Evolutionary conservation across 306 rosid genomes (phyloP), one percentile per base, ranked within the genome.

Genomic region (Rosa rugosa): DNA sequence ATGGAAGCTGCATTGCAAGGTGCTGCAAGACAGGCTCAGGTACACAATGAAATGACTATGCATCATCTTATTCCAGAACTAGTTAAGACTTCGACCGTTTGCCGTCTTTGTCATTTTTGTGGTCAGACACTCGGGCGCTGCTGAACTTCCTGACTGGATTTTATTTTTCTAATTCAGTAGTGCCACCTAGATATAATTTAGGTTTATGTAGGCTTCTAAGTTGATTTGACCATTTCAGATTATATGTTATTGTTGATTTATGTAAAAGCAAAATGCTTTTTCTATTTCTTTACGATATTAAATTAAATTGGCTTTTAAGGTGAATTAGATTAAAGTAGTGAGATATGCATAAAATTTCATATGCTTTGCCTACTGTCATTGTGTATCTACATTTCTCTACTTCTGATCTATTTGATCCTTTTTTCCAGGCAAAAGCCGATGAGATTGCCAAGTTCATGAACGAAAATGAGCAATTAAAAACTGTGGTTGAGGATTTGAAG

Each of bases 21-120:
- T 76, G 99, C 99, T 72, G 99, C 98, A 79, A 93, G 94, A 85
- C 99, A 96, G 73, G 94, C 99, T 81, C 99, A 96, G 98, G 99
- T 93, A 88, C 77, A 82, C 79, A 69, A 59, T 80, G 53, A 40
- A 45, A 64, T 76, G 76, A 83, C 71, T 72, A 80, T 69, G 41
- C 75, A 70, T 59, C 66, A 50, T 70, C 72, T 76, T 87, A 57
- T 75, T 70, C 40, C 73, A 71, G 34, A 53, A 53, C 80, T 31
- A 54, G 42, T 79, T 70, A 56, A 79, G 73, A 80, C 63, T 49
- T 41, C 17, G 20, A 22, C 47, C n/a, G 63, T 74, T 51, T 63
- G 66, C 31, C 11, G 27, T 75, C 66, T 45, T 68, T 74, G 67
- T 9, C 25, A 7, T 12, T 62, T 60, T 17, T 5, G 10, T 18